Percentiles rank a stretch among this genome's conserved stretches.
phyloP scores from a whole-genome alignment of 306 rosid genomes.

The Cucumis sativus region Cucumber_9930_V3 NC_026659.2:19046501-19047000 shows the following conservation, averaged over 20 bases:
- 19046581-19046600: not conserved
- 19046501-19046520: not conserved
- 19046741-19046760: not conserved
- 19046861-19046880: not conserved
- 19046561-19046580: not conserved
- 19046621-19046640: not conserved
- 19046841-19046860: not conserved
- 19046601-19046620: not conserved
- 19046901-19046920: not conserved
- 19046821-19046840: not conserved
- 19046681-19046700: not conserved
- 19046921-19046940: not conserved
- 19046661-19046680: not conserved
- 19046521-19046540: not conserved
- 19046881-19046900: not conserved
- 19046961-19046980: not conserved
- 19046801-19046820: not conserved
- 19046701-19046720: not conserved
- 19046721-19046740: not conserved
- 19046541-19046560: not conserved
- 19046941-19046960: not conserved
- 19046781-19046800: not conserved
- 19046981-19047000: not conserved
- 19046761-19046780: not conserved
- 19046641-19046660: not conserved